Evolutionary conservation across 2,329 filamentous ascomycete species (phyloP).

Genomic region (Ophiosphaerella korrae): DNA sequence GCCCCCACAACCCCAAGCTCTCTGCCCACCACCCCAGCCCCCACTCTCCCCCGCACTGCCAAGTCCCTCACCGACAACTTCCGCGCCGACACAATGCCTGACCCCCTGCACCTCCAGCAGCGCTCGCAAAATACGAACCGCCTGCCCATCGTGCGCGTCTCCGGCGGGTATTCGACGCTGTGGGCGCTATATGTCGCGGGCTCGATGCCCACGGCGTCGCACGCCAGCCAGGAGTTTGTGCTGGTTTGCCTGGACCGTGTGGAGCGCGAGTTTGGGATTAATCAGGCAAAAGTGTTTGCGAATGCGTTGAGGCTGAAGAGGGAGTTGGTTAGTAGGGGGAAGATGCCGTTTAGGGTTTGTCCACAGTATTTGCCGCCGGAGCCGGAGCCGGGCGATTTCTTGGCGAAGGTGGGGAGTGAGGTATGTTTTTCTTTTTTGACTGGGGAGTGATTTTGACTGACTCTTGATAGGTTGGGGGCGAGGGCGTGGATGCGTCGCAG

Average conservation of each 20-base stretch:
- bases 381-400: neutral
- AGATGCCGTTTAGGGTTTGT: slow-evolving; percentile 9
- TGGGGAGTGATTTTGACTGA: too few relatives aligned
- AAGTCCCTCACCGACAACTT: slow-evolving; percentile 34
- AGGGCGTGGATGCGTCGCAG: too few relatives aligned
- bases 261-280: slow-evolving; percentile 52
- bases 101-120: neutral
- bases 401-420: neutral
- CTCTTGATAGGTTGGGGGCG: too few relatives aligned
- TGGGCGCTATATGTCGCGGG: slow-evolving; percentile 43
- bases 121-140: slow-evolving; percentile 16
- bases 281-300: slow-evolving; percentile 38
- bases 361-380: slow-evolving; percentile 19
- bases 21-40: slow-evolving; percentile 1
- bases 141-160: slow-evolving; percentile 38
- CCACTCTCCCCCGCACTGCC: neutral
- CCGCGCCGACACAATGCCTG: slow-evolving; percentile 2
- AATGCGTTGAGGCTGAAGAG: slow-evolving; percentile 29
- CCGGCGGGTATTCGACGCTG: slow-evolving; percentile 36
- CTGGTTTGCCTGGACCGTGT: slow-evolving; percentile 64
- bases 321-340: slow-evolving; percentile 7
- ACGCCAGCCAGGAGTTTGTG: slow-evolving; percentile 29
- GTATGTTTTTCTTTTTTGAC: neutral
- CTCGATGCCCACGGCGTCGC: slow-evolving; percentile 31
- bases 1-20: neutral